Base-by-base conservation (phyloP, 371 early-diverging fungal genomes). In the Mucor velutinosus region DNA sequence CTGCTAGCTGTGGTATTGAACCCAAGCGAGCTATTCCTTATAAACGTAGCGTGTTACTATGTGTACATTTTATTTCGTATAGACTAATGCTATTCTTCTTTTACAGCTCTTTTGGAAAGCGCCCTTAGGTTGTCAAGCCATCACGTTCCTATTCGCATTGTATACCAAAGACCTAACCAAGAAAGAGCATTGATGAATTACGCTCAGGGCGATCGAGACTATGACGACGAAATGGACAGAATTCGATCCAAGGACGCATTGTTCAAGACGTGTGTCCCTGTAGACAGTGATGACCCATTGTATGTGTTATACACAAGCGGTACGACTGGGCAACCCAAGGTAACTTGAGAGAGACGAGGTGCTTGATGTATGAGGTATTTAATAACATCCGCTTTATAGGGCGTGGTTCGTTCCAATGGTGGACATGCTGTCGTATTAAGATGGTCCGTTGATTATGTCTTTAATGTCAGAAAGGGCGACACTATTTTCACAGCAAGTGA, bases 241-340 rank as follows among this genome's bases (percentile, higher is more conserved):
- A 70, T 83, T 60, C 51, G 77, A 43, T 39, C 51, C 14, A 66
- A 70, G 23, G 71, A 72, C 7, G 61, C 67, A 0, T 78, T 75
- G 7, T 74, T 83, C 64, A 80, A 75, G 47, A 70, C 66, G 1
- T 89, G 90, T 71, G 92, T 87, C 15, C 74, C 89, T 19, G 95
- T 97, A 39, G 85, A 82, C n/a, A 85, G 93, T 56, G 91, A 93
- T 68, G 93, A 97, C 74, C 95, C 95, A 0, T 80, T 99, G 2
- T 99, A 97, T 58, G 89, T 96, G 66, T 84, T 98, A 11, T 98
- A 98, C 83, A 97, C 98, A 4, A 91, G 91, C 69, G 98, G 98
- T 7, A 93, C 93, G 12, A 94, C 94, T 0, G 94, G 93, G 1
- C 73, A 80, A 7, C 94, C 94, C 23, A 94, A 94, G 83, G 90